Evolutionary conservation across 108 stramenopile genomes (phyloP).

Genomic region (Seminavis robusta): DNA sequence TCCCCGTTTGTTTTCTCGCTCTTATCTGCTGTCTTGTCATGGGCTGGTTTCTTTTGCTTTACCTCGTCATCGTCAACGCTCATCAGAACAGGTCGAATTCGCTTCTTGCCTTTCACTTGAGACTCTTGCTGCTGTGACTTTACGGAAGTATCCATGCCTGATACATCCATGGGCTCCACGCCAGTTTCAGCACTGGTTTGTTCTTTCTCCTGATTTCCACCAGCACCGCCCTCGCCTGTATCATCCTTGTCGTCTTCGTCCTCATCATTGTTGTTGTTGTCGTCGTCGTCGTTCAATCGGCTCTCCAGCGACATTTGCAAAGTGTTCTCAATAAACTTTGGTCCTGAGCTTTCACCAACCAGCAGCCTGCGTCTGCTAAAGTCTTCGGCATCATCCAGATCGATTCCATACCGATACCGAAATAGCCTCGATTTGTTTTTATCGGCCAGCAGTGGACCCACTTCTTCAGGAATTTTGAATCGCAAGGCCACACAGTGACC

Average conservation of each 20-base stretch:
- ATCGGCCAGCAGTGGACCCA: slow-evolving; percentile 57
- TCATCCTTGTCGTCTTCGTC: slow-evolving; percentile 18
- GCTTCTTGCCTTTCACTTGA: slow-evolving; percentile 57
- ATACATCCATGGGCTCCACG: slow-evolving; percentile 9
- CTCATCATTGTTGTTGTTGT: slow-evolving; percentile 11
- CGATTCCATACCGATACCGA: slow-evolving; percentile 76
- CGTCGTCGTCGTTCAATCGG: slow-evolving; percentile 10
- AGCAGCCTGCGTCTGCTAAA: slow-evolving; percentile 33
- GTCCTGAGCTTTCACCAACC: slow-evolving; percentile 66
- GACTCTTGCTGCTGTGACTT: slow-evolving; percentile 19
- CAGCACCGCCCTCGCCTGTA: slow-evolving; percentile 5
- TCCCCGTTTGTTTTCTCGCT: slow-evolving; percentile 18
- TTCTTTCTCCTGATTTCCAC: not conserved
- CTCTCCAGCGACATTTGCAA: slow-evolving; percentile 73
- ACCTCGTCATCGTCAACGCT: slow-evolving; percentile 13
- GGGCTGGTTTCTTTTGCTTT: slow-evolving; percentile 12
- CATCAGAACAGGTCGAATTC: slow-evolving; percentile 56
- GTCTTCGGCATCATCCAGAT: slow-evolving; percentile 30
- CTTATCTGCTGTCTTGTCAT: not conserved
- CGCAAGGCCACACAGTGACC: slow-evolving; percentile 75
- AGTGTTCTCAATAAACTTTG: slow-evolving; percentile 81
- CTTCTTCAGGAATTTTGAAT: slow-evolving; percentile 67
- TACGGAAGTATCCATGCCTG: too few relatives aligned
- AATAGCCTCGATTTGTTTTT: slow-evolving; percentile 61
- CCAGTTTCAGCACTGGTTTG: slow-evolving; percentile 10